A percentile compares a stretch with the other conserved stretches of the same genome.
Conservation (phyloP, 2,329 filamentous ascomycete genomes). For the Diaporthe sp. region DNA sequence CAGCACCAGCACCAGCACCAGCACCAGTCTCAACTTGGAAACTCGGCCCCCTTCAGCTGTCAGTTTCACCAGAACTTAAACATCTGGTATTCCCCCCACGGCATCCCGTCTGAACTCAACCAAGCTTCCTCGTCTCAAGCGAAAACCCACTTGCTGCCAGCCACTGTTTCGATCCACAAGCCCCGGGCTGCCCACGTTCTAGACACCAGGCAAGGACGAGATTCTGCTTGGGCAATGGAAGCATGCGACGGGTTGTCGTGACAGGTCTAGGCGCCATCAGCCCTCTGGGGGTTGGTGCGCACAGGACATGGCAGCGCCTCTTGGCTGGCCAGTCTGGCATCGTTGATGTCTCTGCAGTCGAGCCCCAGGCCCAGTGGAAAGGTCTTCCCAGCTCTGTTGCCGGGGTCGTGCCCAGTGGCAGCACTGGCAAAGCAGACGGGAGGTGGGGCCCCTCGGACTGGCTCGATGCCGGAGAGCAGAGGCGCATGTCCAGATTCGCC, state of each 20-base stretch:
- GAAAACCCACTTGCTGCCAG: slow-evolving; percentile 9
- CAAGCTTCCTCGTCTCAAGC: slow-evolving; percentile 25
- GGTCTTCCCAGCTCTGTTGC: slow-evolving; percentile 88
- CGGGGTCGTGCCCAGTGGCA: slow-evolving; percentile 77
- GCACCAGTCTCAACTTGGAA: slow-evolving; percentile 12
- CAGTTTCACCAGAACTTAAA: slow-evolving; percentile 30
- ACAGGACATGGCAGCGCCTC: slow-evolving; percentile 84
- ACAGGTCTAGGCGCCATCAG: slow-evolving; percentile 87
- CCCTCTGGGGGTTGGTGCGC: slow-evolving; percentile 84
- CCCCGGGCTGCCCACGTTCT: slow-evolving; percentile 12
- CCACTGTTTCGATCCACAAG: slow-evolving; percentile 7
- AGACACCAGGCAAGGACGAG: neutral
- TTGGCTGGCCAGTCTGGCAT: slow-evolving; percentile 86
- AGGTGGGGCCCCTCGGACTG: slow-evolving; percentile 68
- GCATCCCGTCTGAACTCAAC: slow-evolving; percentile 18
- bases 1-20: neutral
- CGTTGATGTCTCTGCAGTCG: slow-evolving; percentile 75
- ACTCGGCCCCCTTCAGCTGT: neutral
- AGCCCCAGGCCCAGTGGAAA: slow-evolving; percentile 71
- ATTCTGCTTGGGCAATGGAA: slow-evolving; percentile 54
- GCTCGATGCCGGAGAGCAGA: slow-evolving; percentile 67
- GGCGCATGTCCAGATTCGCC: slow-evolving; percentile 90
- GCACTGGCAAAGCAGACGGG: slow-evolving; percentile 54
- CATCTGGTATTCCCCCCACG: slow-evolving; percentile 5
- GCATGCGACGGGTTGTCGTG: slow-evolving; percentile 82